Evolutionary conservation across 768 basidiomycete species (phyloP).

Genomic region (Podaxis sp.): DNA sequence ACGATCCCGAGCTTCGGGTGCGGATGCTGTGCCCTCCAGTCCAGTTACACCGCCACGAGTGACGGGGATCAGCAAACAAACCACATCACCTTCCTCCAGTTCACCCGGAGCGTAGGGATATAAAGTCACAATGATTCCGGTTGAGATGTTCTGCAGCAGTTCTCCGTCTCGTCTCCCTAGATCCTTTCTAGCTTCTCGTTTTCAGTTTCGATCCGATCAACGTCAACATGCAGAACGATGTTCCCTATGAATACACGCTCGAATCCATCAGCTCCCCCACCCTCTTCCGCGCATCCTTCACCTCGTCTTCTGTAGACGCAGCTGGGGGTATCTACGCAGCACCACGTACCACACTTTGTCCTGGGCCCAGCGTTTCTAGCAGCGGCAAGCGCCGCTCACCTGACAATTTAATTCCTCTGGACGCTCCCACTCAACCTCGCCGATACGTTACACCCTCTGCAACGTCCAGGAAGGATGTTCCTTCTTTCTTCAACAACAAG

Average conservation of each 20-base stretch:
- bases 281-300: conserved; percentile 14
- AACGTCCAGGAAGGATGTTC: conserved; percentile 79
- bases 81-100: no score
- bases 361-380: conserved; percentile 19
- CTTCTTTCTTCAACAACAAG: conserved; percentile 69
- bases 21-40: not conserved
- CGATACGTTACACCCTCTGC: conserved; percentile 69
- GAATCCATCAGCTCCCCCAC: conserved; percentile 15
- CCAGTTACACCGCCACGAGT: not conserved
- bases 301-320: conserved; percentile 13
- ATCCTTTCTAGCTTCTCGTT: not conserved
- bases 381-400: conserved; percentile 61
- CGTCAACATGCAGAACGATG: conserved; percentile 23
- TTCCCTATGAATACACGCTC: conserved; percentile 21
- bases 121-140: not conserved
- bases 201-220: not conserved
- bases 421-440: conserved; percentile 79
- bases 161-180: not conserved
- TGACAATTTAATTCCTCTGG: conserved; percentile 59
- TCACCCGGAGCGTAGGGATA: not conserved
- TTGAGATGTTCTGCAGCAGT: not conserved
- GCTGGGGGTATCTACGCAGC: conserved; percentile 12
- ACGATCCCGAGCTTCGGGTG: no score
- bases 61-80: not conserved
- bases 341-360: not conserved